A percentile compares a stretch with the other conserved stretches of the same genome.
Evolutionary conservation across 2,329 filamentous ascomycete species (phyloP).

Genomic region (Gyromitra esculenta): DNA sequence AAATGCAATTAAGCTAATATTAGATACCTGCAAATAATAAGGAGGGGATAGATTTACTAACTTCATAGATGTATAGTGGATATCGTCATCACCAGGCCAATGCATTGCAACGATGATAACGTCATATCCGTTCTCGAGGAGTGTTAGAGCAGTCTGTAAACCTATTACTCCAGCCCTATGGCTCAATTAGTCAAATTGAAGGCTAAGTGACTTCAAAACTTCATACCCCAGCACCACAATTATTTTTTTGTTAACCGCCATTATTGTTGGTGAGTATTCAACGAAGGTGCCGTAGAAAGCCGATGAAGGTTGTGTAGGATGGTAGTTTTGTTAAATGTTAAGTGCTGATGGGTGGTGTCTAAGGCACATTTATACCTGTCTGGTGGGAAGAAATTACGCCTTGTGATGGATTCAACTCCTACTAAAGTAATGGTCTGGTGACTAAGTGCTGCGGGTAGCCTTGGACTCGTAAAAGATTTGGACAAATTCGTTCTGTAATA

Average conservation of each 20-base stretch:
- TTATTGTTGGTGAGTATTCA: conserved; percentile 2
- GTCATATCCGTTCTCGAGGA: conserved; percentile 61
- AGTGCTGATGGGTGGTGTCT: neutral
- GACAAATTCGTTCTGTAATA: neutral
- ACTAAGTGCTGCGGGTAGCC: neutral
- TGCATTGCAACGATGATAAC: conserved; percentile 63
- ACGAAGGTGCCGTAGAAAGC: neutral
- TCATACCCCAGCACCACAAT: conserved; percentile 71
- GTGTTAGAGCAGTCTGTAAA: conserved; percentile 61
- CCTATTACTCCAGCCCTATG: conserved; percentile 62
- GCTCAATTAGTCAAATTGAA: neutral
- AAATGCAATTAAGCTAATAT: neutral
- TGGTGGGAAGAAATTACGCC: neutral
- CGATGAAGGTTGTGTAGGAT: neutral
- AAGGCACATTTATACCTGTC: neutral
- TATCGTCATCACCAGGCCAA: conserved; percentile 62
- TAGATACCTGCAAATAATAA: neutral
- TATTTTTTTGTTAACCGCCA: conserved; percentile 66
- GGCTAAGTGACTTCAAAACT: neutral
- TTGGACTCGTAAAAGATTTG: neutral
- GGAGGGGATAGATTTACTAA: conserved; percentile 50
- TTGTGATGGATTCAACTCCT: neutral
- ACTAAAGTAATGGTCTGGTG: neutral
- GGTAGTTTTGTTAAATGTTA: neutral
- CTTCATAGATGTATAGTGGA: conserved; percentile 64